Conservation (phyloP, 805 yeast genomes). For the Isabelozyma heimii region DNA sequence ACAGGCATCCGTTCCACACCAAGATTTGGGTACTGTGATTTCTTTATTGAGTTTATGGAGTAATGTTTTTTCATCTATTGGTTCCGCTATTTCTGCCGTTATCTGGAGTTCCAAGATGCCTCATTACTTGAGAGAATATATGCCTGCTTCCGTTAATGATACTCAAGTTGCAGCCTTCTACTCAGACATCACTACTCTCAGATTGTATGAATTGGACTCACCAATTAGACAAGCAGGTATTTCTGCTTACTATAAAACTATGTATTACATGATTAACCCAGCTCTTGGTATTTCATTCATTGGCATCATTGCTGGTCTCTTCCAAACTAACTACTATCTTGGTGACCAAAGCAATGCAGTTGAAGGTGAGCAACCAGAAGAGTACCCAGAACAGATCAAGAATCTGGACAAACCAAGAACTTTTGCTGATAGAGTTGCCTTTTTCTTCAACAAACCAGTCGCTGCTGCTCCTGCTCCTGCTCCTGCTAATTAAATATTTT, state of each 20-base stretch:
- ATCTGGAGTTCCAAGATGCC: conserved; percentile 27
- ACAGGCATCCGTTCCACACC: conserved; percentile 41
- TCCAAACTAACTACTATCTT: conserved; percentile 32
- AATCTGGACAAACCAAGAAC: conserved; percentile 4
- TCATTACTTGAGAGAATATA: conserved; percentile 18
- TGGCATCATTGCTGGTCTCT: conserved; percentile 24
- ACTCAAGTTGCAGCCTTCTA: conserved; percentile 16
- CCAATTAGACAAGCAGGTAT: conserved; percentile 28
- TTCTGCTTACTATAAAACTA: conserved; percentile 26
- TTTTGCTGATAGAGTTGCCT: conserved; percentile 9
- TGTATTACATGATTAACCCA: conserved; percentile 23
- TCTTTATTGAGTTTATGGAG: conserved; percentile 31
- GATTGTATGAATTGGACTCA: conserved; percentile 19
- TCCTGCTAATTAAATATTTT: too few relatives aligned
- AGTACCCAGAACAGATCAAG: not conserved
- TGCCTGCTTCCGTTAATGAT: conserved; percentile 20
- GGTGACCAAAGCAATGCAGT: conserved; percentile 36
- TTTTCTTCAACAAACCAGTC: conserved; percentile 9
- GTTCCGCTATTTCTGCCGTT: conserved; percentile 38
- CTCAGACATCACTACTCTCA: conserved; percentile 17
- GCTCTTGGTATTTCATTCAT: conserved; percentile 26
- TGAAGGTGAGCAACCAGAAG: conserved; percentile 5
- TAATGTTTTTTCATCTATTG: conserved; percentile 37
- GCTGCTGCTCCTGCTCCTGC: too few relatives aligned
- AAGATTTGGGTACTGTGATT: conserved; percentile 40